phyloP scores from a whole-genome alignment of 2,329 filamentous ascomycete genomes.

The Ophiobolus disseminans region DNA sequence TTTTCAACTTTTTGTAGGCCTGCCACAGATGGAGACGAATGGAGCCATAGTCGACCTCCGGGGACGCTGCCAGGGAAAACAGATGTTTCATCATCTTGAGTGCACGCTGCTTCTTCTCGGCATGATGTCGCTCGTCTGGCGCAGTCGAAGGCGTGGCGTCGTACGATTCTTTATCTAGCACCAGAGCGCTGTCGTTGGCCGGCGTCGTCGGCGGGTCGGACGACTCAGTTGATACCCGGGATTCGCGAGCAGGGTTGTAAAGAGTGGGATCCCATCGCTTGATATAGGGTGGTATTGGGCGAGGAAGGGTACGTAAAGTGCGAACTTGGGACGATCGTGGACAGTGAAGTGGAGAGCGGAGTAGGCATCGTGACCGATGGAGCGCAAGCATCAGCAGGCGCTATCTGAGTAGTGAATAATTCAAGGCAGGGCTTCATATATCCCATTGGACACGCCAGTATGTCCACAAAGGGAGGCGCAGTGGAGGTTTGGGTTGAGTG shows the following conservation, averaged over 20 bases:
- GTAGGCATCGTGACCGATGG: slow-evolving; percentile 28
- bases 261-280: slow-evolving; percentile 37
- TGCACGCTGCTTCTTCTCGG: not conserved
- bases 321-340: slow-evolving; percentile 22
- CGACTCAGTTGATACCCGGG: slow-evolving; percentile 3
- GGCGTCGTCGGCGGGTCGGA: not conserved
- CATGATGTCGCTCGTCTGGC: not conserved
- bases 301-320: slow-evolving; percentile 33
- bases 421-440: not conserved
- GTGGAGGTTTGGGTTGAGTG: too few species aligned
- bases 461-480: too few species aligned
- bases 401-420: not conserved
- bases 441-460: too few species aligned
- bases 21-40: slow-evolving; percentile 34
- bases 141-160: not conserved
- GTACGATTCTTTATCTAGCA: too few species aligned
- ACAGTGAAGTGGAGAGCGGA: slow-evolving; percentile 28
- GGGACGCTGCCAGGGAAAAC: slow-evolving; percentile 16
- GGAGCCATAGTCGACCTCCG: not conserved
- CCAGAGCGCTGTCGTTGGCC: too few species aligned
- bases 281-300: slow-evolving; percentile 26
- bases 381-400: slow-evolving; percentile 35
- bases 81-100: slow-evolving; percentile 21
- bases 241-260: slow-evolving; percentile 9
- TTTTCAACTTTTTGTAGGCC: slow-evolving; percentile 38